These are phyloP conservation scores for Endocalyx cinctus DNA, from an alignment of 2,329 filamentous ascomycete species.

Conservation along the genomic window DNA sequence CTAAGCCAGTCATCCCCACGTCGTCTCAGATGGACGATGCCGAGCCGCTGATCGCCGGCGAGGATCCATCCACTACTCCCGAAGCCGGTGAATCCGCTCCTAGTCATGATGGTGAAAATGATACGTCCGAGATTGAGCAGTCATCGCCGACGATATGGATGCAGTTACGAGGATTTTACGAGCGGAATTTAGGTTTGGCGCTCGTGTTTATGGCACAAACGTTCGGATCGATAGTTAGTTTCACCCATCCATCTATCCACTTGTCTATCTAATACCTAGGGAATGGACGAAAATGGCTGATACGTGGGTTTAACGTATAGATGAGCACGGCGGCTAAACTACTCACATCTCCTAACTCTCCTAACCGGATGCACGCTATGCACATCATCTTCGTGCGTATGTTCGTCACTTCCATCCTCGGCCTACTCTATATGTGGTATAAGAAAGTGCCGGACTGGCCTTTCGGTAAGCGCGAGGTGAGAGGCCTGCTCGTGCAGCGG, in stretches of 20 bases:
- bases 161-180: constrained; percentile 37
- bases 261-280: background rate
- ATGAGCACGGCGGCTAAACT: constrained; percentile 37
- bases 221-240: constrained; percentile 23
- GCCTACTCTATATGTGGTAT: constrained; percentile 36
- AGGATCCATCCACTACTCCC: too few species aligned
- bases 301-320: constrained; percentile 22
- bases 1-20: too few species aligned
- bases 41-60: too few species aligned
- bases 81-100: too few species aligned
- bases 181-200: constrained; percentile 36
- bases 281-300: constrained; percentile 9
- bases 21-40: too few species aligned
- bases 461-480: constrained; percentile 58
- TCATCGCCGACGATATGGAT: constrained; percentile 9
- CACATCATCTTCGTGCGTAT: constrained; percentile 41
- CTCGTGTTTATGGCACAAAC: constrained; percentile 36
- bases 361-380: constrained; percentile 33
- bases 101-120: too few species aligned
- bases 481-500: constrained; percentile 58
- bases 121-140: too few species aligned
- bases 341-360: constrained; percentile 23
- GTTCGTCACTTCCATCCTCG: constrained; percentile 31
- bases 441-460: constrained; percentile 56
- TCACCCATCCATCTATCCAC: background rate